phyloP scores from a whole-genome alignment of 2,329 filamentous ascomycete species.

The Nigrospora oryzae region DNA sequence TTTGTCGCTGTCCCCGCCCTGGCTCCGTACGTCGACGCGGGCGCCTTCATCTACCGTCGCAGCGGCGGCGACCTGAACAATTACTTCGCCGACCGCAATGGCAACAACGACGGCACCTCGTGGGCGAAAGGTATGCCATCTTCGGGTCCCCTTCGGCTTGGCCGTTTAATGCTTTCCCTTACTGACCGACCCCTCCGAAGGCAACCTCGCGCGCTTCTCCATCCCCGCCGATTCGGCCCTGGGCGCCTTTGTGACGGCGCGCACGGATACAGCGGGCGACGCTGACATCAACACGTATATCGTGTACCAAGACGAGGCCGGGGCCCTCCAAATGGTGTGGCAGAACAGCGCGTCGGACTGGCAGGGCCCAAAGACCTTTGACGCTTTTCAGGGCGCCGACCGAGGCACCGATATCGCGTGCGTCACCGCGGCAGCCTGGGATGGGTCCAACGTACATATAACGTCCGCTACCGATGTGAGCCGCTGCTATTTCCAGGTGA shows the following conservation, averaged over 20 bases:
- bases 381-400: slow-evolving; percentile 7
- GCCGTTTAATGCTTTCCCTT: no score
- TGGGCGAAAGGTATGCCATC: slow-evolving; percentile 8
- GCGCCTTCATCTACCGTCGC: slow-evolving; percentile 10
- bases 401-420: slow-evolving; percentile 11
- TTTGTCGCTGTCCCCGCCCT: slow-evolving; percentile 9
- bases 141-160: no score
- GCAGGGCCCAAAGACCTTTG: slow-evolving; percentile 9
- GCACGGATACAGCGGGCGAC: slow-evolving; percentile 6
- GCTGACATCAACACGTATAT: slow-evolving; percentile 13
- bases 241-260: slow-evolving; percentile 10
- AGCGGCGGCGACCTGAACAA: slow-evolving; percentile 10
- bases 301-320: slow-evolving; percentile 11
- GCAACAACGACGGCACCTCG: slow-evolving; percentile 5
- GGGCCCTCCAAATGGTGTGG: slow-evolving; percentile 10
- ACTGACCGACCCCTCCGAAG: not conserved
- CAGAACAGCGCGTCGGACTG: slow-evolving; percentile 11
- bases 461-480: slow-evolving; percentile 11
- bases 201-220: not conserved
- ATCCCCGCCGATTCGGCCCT: slow-evolving; percentile 9
- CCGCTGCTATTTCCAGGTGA: slow-evolving; percentile 10
- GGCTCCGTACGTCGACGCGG: slow-evolving; percentile 5
- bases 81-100: slow-evolving; percentile 7
- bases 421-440: slow-evolving; percentile 8
- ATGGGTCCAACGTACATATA: slow-evolving; percentile 1